Evolutionary conservation across 1,284 basidiomycete species (phyloP), one percentile per base, ranked within the genome.

Genomic region (Mycena citricolor): DNA sequence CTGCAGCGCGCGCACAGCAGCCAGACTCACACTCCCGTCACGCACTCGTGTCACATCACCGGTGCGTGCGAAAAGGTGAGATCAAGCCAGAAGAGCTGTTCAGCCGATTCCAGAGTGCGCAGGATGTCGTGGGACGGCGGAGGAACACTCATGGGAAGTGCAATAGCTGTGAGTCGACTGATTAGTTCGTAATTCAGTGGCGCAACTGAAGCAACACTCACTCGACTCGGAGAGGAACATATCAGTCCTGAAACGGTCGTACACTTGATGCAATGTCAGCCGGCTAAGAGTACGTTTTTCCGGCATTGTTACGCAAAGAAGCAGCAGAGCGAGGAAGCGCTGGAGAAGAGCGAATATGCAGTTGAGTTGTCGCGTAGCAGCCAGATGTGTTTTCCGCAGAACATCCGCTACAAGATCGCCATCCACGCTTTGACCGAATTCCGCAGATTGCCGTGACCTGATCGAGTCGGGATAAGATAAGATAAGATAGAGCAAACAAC

Each of bases 221-320:
- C 90, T 84, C 8, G 91, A 93, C 63, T 95, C 92, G n/a, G n/a
- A 91, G 52, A 94, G 70, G 64, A 91, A 90, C 69, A 94, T 85
- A 58, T 94, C 90, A 0, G 81, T 75, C 36, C 80, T 80, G 69
- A 93, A 91, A 19, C 80, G 81, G 36, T 76, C 75, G 57, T 90
- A 84, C 0, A 86, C 86, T 21, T 83, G 77, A 45, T 89, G 79
- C 26, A 94, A 65, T 0, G 81, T 81, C 12, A 94, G 67, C 49
- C 84, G 0, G 84, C 91, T 57, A 87, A 73, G 0, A 93, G 65
- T 4, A 80, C 72, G 51, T 80, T 77, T 54, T 87, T 80, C 58
- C n/a, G n/a, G n/a, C n/a, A n/a, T 85, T 81, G 8, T 71, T 77
- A 21, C 76, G 72, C 4, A 67, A 65, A 4, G 77, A 79, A 22